These are phyloP conservation scores for Mycena rebaudengoi DNA, from an alignment of 768 basidiomycete genomes.

Conservation along the genomic window DNA sequence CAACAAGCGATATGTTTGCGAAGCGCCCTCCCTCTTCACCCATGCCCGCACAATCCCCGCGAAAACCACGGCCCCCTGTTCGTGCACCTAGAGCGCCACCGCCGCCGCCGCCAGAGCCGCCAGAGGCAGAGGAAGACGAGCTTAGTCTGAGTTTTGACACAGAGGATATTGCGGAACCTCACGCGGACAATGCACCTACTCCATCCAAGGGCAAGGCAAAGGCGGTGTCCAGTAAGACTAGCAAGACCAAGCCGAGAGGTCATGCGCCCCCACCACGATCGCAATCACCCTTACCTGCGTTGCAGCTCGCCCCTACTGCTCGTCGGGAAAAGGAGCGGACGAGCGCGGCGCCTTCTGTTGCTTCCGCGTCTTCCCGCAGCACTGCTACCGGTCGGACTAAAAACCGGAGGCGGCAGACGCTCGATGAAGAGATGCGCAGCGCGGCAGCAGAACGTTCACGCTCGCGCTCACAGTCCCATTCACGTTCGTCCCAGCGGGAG, in stretches of 20 bases:
- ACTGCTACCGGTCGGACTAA: constrained; percentile 15
- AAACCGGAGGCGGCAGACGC: constrained; percentile 55
- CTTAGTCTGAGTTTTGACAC: constrained; percentile 19
- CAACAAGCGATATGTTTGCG: constrained; percentile 57
- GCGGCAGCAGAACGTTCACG: constrained; percentile 41
- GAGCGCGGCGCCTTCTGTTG: constrained; percentile 15
- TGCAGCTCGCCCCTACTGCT: background rate
- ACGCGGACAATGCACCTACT: background rate
- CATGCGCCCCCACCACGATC: constrained; percentile 16
- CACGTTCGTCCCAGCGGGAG: constrained; percentile 19
- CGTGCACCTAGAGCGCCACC: constrained; percentile 49
- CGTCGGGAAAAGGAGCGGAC: constrained; percentile 4
- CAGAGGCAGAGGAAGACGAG: constrained; percentile 31
- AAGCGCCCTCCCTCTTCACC: constrained; percentile 73
- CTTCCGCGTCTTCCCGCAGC: constrained; percentile 20
- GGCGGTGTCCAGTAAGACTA: background rate
- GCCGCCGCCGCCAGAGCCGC: constrained; percentile 33
- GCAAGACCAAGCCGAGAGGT: constrained; percentile 14
- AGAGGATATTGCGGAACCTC: background rate
- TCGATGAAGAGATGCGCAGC: constrained; percentile 72
- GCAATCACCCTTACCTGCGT: constrained; percentile 14
- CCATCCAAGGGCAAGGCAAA: constrained; percentile 10
- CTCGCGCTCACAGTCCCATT: constrained; percentile 22
- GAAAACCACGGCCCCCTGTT: constrained; percentile 64
- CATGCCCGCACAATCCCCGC: constrained; percentile 61